Conservation (phyloP, 1,284 basidiomycete species). For the Papiliotrema laurentii region DNA sequence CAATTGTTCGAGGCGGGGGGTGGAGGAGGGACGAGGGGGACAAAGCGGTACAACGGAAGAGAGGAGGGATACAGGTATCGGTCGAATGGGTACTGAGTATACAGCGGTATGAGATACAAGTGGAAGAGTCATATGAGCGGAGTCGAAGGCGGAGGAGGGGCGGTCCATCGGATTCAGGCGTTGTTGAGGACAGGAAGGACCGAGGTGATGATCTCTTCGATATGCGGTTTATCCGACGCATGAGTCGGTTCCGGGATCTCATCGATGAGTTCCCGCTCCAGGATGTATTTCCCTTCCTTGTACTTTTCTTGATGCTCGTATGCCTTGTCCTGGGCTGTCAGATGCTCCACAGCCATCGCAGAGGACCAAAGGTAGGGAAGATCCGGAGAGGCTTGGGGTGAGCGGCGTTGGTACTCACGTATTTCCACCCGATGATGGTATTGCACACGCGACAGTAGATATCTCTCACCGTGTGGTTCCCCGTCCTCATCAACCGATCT, state of each 20-base stretch:
- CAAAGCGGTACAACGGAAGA: too few species aligned
- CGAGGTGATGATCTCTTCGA: slow-evolving; percentile 33
- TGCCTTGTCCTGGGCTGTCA: slow-evolving; percentile 67
- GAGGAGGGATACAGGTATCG: too few species aligned
- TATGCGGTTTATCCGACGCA: slow-evolving; percentile 19
- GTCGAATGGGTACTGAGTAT: too few species aligned
- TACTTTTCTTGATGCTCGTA: slow-evolving; percentile 88
- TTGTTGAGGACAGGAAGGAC: too few species aligned
- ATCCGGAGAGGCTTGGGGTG: background rate
- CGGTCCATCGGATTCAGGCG: background rate
- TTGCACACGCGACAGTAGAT: slow-evolving; percentile 88
- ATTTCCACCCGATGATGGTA: slow-evolving; percentile 91
- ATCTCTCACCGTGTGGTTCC: slow-evolving; percentile 91
- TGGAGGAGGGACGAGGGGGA: too few species aligned
- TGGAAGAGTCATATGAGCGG: too few species aligned
- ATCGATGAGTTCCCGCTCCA: slow-evolving; percentile 79
- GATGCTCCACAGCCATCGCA: too few species aligned
- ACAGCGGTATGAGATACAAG: too few species aligned
- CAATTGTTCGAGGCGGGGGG: too few species aligned
- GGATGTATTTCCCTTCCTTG: slow-evolving; percentile 97
- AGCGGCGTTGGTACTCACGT: slow-evolving; percentile 58
- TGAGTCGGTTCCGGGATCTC: slow-evolving; percentile 39
- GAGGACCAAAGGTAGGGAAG: slow-evolving; percentile 1
- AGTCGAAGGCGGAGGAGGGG: background rate
- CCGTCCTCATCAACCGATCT: slow-evolving; percentile 94